phyloP scores from a whole-genome alignment of 306 rosid species.

The Hippophae gyantsensis region DNA sequence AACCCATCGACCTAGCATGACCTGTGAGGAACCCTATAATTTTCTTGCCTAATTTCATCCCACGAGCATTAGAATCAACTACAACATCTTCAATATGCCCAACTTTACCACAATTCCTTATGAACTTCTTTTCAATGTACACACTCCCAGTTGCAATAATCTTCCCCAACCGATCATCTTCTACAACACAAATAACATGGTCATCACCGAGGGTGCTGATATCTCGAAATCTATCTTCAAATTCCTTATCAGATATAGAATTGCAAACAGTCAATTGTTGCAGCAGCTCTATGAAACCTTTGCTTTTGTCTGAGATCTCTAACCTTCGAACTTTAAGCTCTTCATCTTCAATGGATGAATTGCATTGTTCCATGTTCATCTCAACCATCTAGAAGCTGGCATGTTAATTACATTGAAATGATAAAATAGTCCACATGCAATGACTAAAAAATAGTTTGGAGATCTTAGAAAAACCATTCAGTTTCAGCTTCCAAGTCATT shows the following conservation, averaged over 20 bases:
- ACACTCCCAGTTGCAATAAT: constrained; percentile 55
- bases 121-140: constrained; percentile 45
- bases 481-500: no score
- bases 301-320: constrained; percentile 12
- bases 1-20: constrained; percentile 52
- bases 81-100: constrained; percentile 73
- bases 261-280: no score
- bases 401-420: no score
- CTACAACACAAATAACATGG: constrained; percentile 29
- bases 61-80: constrained; percentile 22
- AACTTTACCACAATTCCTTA: constrained; percentile 63
- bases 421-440: no score
- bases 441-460: no score
- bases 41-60: constrained; percentile 36
- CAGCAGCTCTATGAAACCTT: no score
- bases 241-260: no score
- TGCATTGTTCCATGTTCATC: background rate
- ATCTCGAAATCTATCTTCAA: constrained; percentile 38
- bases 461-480: no score
- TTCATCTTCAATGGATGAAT: constrained; percentile 19
- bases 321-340: constrained; percentile 31
- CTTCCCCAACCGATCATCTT: constrained; percentile 24
- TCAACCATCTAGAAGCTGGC: no score
- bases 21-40: constrained; percentile 40
- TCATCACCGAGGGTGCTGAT: constrained; percentile 42